Evolutionary conservation across 176 grass and related monocot genomes (phyloP), one percentile per base, ranked within the genome.

Genomic region (Echinochloa phyllopogon): DNA sequence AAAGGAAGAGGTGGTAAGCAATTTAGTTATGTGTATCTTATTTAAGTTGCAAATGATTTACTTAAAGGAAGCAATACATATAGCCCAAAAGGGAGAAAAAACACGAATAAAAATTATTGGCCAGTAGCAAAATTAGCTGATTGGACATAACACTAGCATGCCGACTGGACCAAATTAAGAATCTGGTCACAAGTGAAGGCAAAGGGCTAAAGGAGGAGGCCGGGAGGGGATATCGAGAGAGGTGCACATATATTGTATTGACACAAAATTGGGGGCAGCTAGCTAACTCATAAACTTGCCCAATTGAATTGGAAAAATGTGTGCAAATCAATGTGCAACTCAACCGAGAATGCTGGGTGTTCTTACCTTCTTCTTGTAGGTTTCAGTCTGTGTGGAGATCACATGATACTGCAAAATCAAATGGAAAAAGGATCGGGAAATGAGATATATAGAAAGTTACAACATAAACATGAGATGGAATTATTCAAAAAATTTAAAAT

Each of bases 291-390:
- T 65, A 66, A 23, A 51, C 10, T 40, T 8, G 13, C n/a, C 14
- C 10, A 81, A 8, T 16, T 56, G 6, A 57, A 38, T 38, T 59
- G 43, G 24, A 18, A 72, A 29, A 43, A 13, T 63, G 17, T 25
- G 41, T 4, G 18, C 56, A 78, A 77, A 61, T 44, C 1, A 20
- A 20, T 52, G 12, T 68, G 29, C 61, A 16, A 24, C 21, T 20
- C 1, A n/a, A 4, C 4, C 21, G 6, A 9, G 3, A 8, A 25
- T 69, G 24, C 6, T 17, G 66, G 40, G 11, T 56, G 67, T 75
- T 53, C 50, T 88, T 85, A 94, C 96, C 96, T 99, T 99, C 79
- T 99, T 99, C 83, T 94, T 96, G 70, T 89, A 96, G 65, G 96
- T 99, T 14, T 96, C 94, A 33, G 93, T 99, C 82, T 96, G 89